phyloP scores from a whole-genome alignment of 73 alveolate species.

The Paramecium sonneborni region DNA sequence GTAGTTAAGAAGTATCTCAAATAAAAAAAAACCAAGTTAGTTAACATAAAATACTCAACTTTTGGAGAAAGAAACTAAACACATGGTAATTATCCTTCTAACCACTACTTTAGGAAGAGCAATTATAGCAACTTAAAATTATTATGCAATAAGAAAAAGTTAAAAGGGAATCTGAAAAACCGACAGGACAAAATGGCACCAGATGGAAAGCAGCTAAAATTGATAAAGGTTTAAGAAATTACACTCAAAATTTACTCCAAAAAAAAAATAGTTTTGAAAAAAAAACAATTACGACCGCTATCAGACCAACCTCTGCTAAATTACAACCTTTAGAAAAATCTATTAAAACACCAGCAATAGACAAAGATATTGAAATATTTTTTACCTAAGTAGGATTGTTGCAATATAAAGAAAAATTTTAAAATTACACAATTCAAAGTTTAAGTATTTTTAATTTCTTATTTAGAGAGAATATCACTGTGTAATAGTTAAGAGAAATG shows the following conservation, averaged over 20 bases:
- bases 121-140: not conserved
- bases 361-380: not conserved
- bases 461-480: slow-evolving; percentile 52
- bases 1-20: slow-evolving; percentile 50
- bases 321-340: slow-evolving; percentile 31
- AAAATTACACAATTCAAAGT: slow-evolving; percentile 16
- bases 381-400: not conserved
- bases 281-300: not conserved
- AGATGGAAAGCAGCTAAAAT: slow-evolving; percentile 40
- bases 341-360: not conserved
- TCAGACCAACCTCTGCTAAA: slow-evolving; percentile 16
- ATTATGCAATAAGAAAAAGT: slow-evolving; percentile 1
- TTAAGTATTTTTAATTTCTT: not conserved
- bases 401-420: slow-evolving; percentile 17
- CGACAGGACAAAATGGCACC: not conserved
- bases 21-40: not conserved
- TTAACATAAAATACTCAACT: not conserved
- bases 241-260: not conserved
- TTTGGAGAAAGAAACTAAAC: slow-evolving; percentile 13
- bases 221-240: slow-evolving; percentile 4
- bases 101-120: not conserved
- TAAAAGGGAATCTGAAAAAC: slow-evolving; percentile 32
- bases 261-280: not conserved
- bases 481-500: slow-evolving; percentile 46
- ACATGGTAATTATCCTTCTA: not conserved